phyloP scores from a whole-genome alignment of 140 eudicot genomes.

The Bidens hawaiensis region DNA sequence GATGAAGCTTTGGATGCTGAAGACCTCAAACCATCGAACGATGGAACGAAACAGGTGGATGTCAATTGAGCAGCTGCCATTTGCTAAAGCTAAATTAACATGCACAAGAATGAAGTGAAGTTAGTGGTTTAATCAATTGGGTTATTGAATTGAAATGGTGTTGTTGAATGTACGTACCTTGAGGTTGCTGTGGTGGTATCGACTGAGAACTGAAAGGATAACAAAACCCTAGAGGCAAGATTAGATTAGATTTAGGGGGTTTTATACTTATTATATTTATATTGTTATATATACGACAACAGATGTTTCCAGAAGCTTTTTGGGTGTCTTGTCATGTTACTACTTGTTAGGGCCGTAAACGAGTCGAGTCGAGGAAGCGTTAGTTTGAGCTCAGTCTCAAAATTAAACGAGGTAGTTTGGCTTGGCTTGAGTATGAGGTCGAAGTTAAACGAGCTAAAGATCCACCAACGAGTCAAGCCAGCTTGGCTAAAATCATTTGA shows the following conservation, averaged over 20 bases:
- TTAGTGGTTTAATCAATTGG: not conserved
- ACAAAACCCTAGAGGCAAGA: constrained; percentile 59
- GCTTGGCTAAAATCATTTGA: too few species aligned
- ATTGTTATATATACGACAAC: too few species aligned
- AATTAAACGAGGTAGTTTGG: too few species aligned
- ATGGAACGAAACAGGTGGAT: constrained; percentile 46
- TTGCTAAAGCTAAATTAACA: constrained; percentile 16
- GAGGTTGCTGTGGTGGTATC: constrained; percentile 3
- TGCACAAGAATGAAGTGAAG: not conserved
- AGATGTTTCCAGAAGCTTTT: constrained; percentile 28
- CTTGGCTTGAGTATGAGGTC: too few species aligned
- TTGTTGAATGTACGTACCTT: constrained; percentile 8
- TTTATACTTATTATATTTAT: constrained; percentile 16
- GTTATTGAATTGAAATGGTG: not conserved
- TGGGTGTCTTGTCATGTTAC: not conserved
- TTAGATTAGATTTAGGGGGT: too few species aligned
- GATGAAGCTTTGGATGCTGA: constrained; percentile 36
- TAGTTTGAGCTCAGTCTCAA: too few species aligned
- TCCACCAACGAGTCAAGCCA: too few species aligned
- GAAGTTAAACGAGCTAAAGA: too few species aligned
- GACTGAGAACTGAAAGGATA: constrained; percentile 30
- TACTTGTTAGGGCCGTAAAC: too few species aligned
- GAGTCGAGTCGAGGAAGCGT: too few species aligned
- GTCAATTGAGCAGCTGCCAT: constrained; percentile 76
- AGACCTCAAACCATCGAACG: constrained; percentile 57